phyloP scores from a whole-genome alignment of 1,284 basidiomycete genomes.

The Melampsora americana region DNA sequence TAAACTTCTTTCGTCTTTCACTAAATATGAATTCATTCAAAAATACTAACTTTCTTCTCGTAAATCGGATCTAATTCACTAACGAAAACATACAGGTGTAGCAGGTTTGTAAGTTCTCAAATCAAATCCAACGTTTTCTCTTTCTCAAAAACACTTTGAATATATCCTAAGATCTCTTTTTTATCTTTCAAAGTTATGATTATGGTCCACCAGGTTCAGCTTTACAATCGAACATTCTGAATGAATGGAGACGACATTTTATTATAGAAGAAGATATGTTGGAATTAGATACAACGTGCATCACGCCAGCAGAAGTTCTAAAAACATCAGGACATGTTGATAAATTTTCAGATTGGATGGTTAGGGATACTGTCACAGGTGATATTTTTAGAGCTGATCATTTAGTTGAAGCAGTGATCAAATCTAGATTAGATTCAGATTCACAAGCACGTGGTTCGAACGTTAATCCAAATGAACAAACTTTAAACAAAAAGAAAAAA shows the following conservation, averaged over 20 bases:
- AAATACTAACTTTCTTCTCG: too few species aligned
- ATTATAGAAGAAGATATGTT: conserved; percentile 99
- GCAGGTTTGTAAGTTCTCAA: conserved; percentile 23
- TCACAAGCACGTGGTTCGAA: conserved; percentile 76
- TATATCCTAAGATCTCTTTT: background rate
- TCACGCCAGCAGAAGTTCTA: conserved; percentile 92
- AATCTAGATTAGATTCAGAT: conserved; percentile 84
- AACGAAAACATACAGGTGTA: conserved; percentile 16
- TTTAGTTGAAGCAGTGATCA: conserved; percentile 87
- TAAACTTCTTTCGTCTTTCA: conserved; percentile 54
- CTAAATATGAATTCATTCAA: background rate
- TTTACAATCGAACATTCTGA: conserved; percentile 92
- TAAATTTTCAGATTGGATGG: conserved; percentile 99
- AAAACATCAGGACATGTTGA: conserved; percentile 98
- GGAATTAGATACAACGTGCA: conserved; percentile 95
- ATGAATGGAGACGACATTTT: conserved; percentile 96
- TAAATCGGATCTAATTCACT: background rate
- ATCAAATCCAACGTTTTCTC: conserved; percentile 12
- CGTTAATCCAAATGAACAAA: conserved; percentile 59
- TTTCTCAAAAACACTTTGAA: background rate
- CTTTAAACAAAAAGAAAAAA: conserved; percentile 76
- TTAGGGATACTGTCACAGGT: conserved; percentile 87
- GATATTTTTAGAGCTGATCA: conserved; percentile 98
- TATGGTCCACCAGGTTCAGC: conserved; percentile 82
- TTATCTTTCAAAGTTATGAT: conserved; percentile 51